Evolutionary conservation across 768 basidiomycete genomes (phyloP).

Genomic region (Boletellus emodensis): DNA sequence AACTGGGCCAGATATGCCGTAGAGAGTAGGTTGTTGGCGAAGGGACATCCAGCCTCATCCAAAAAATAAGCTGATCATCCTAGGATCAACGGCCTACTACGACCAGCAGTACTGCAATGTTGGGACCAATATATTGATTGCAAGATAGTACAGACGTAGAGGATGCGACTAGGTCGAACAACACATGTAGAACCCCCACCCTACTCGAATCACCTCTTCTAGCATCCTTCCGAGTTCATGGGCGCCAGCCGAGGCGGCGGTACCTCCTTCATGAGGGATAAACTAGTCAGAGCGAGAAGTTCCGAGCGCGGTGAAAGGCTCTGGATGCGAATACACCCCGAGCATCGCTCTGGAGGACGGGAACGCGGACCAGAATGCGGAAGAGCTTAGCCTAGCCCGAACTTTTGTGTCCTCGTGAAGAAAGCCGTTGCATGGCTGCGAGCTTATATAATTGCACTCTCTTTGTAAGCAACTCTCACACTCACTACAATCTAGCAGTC

Average conservation of each 20-base stretch:
- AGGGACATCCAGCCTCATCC: too few species aligned
- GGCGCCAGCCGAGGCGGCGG: conserved; percentile 70
- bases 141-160: background rate
- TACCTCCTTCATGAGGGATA: conserved; percentile 51
- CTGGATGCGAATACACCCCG: conserved; percentile 35
- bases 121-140: background rate
- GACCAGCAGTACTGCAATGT: too few species aligned
- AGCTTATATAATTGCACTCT: conserved; percentile 19
- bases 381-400: conserved; percentile 80
- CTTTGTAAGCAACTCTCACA: conserved; percentile 46
- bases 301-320: conserved; percentile 31
- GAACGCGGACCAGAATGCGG: conserved; percentile 94
- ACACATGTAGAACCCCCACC: conserved; percentile 35
- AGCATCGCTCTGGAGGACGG: conserved; percentile 72
- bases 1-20: too few species aligned
- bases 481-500: background rate
- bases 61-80: too few species aligned
- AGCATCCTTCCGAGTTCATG: conserved; percentile 49
- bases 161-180: background rate
- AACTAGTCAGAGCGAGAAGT: conserved; percentile 44
- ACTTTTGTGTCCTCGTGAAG: conserved; percentile 79
- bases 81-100: too few species aligned
- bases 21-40: too few species aligned
- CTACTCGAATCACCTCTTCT: conserved; percentile 33
- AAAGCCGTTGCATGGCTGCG: background rate